Conservation (phyloP, 169 alveolate species). For the Plasmodium coatneyi region DNA sequence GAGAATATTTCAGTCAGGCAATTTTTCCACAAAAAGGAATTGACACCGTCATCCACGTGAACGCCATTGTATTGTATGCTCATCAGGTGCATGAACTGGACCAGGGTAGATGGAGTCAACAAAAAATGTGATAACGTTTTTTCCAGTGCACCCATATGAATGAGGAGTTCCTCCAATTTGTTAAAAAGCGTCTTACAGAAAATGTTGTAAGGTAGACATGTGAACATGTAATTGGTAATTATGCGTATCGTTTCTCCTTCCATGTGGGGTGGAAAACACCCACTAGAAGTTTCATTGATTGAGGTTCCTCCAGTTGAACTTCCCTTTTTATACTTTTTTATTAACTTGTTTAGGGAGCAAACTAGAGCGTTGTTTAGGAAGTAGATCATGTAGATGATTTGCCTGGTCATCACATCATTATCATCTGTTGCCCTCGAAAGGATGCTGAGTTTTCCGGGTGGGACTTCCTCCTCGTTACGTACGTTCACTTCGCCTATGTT, state of each 20-base stretch:
- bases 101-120: conserved; percentile 2
- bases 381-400: conserved; percentile 21
- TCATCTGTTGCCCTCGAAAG: background rate
- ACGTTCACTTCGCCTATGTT: background rate
- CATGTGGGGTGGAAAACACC: background rate
- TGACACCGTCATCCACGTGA: conserved; percentile 2
- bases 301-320: background rate
- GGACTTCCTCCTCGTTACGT: background rate
- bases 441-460: background rate
- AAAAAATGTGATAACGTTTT: background rate
- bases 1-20: background rate
- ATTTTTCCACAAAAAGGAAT: background rate
- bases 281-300: background rate
- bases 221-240: conserved; percentile 44
- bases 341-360: conserved; percentile 10
- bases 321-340: conserved; percentile 18
- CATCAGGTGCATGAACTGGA: conserved; percentile 17
- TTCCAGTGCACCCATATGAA: background rate
- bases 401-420: background rate
- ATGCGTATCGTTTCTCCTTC: background rate
- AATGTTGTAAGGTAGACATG: conserved; percentile 11
- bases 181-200: conserved; percentile 39
- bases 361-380: background rate
- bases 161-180: background rate
- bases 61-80: background rate